phyloP scores from a whole-genome alignment of 2,329 filamentous ascomycete genomes.

The Drechslera avenae region DNA sequence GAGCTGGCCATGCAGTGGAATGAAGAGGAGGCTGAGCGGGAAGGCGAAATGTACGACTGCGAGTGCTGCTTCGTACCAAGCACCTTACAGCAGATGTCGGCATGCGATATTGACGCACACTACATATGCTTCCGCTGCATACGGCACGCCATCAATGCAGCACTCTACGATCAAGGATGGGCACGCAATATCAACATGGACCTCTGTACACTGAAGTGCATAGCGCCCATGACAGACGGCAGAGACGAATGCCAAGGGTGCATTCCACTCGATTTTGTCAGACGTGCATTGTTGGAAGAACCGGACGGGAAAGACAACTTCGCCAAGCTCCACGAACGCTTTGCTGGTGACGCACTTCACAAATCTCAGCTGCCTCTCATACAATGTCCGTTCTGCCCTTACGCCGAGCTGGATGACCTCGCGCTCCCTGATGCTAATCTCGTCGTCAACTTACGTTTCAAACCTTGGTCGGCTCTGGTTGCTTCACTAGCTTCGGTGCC shows the following conservation, averaged over 20 bases:
- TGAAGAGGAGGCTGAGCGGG: conserved; percentile 55
- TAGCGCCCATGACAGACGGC: conserved; percentile 69
- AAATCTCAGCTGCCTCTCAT: conserved; percentile 76
- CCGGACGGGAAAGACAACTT: conserved; percentile 73
- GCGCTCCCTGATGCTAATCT: conserved; percentile 33
- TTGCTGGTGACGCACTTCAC: conserved; percentile 76
- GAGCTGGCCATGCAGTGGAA: conserved; percentile 53
- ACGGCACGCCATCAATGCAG: conserved; percentile 79
- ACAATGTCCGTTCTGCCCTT: conserved; percentile 87
- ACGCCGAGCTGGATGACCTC: conserved; percentile 78
- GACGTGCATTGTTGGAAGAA: conserved; percentile 72
- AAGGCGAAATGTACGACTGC: conserved; percentile 66
- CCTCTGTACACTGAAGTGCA: conserved; percentile 76
- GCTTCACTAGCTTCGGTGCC: conserved; percentile 36
- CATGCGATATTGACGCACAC: conserved; percentile 72
- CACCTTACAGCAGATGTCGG: conserved; percentile 74
- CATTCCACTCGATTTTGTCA: conserved; percentile 71
- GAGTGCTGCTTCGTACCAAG: conserved; percentile 76
- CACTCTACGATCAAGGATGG: conserved; percentile 93
- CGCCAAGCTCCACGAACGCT: conserved; percentile 75
- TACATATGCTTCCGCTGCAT: conserved; percentile 84
- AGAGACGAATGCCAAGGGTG: conserved; percentile 68
- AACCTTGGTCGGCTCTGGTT: conserved; percentile 39
- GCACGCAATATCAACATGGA: conserved; percentile 75
- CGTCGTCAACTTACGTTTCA: conserved; percentile 31